Base-by-base conservation (phyloP, 345 rosid species). In the Eucalyptus polybractea region DNA sequence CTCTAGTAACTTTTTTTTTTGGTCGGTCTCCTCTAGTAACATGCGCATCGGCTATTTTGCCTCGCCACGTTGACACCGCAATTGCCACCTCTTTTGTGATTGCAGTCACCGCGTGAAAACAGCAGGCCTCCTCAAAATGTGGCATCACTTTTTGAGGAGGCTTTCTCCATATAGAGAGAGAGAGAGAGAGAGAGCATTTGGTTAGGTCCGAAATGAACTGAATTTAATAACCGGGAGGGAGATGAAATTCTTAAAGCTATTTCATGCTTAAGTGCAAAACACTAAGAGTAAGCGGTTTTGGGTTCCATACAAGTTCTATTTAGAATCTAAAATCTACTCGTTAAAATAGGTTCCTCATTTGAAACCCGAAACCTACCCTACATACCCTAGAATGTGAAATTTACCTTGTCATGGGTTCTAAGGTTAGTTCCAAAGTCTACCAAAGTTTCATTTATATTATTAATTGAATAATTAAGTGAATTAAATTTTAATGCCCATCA, bases 341-440 rank as follows among this genome's bases (percentile, higher is more conserved):
- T 50, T 50, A 0, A 16, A 50, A 50, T 0, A 15, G 0, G 0
- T 51, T 51, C 21, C 8, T 51, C 4, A 16, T 51, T 51, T 51
- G 4, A 47, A 47, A 9, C n/a, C n/a, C 3, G 4, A 1, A 45
- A 45, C 3, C 47, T 45, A 45, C 9, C 47, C 1, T 45, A 11
- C 11, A 45, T 45, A 0, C 47, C 47, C 1, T 45, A 8, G 9
- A n/a, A n/a, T n/a, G n/a, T n/a, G n/a, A n/a, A n/a, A n/a, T n/a
- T n/a, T n/a, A n/a, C n/a, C n/a, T n/a, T n/a, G n/a, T n/a, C 19
- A 6, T 50, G 3, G 7, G 19, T 50, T 50, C 3, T 9, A 9
- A 3, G 33, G 3, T 33, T 33, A 33, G 33, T n/a, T n/a, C n/a
- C n/a, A 51, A 1, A 0, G 2, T 51, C 2, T 16, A 51, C 0